These are phyloP conservation scores for Coemansia sp. DNA, from an alignment of 192 early-diverging fungal species.

Conservation along the genomic window DNA sequence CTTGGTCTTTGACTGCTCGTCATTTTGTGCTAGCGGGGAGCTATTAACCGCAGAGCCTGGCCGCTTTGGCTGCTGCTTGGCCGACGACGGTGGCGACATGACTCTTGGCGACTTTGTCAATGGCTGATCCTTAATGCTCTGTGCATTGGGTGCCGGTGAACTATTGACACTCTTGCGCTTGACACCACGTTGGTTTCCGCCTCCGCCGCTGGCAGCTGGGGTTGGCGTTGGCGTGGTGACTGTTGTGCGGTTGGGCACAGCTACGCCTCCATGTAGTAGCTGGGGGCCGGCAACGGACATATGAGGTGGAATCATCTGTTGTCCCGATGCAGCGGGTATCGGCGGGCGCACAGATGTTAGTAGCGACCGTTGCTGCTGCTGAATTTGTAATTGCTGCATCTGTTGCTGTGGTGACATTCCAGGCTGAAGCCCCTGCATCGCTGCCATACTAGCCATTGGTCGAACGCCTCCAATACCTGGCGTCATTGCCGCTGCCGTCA, in stretches of 20 bases:
- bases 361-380: constrained; percentile 3
- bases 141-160: constrained; percentile 27
- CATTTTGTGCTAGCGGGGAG: neutral
- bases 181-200: constrained; percentile 29
- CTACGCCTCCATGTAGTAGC: neutral
- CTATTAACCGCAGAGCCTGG: constrained; percentile 17
- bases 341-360: constrained; percentile 20
- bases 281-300: neutral
- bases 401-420: constrained; percentile 17
- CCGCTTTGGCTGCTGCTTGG: constrained; percentile 11
- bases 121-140: constrained; percentile 1
- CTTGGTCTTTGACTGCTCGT: neutral
- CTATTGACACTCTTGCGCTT: constrained; percentile 53
- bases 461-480: neutral
- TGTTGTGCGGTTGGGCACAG: neutral
- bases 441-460: neutral
- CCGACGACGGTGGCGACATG: constrained; percentile 19
- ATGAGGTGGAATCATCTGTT: neutral
- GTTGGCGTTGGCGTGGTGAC: constrained; percentile 32
- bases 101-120: constrained; percentile 41
- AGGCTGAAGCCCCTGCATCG: neutral
- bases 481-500: constrained; percentile 2
- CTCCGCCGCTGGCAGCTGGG: neutral
- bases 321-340: neutral
- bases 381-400: constrained; percentile 12